phyloP scores from a whole-genome alignment of 129 eudicot species.

The Saussurea involucrata region DNA sequence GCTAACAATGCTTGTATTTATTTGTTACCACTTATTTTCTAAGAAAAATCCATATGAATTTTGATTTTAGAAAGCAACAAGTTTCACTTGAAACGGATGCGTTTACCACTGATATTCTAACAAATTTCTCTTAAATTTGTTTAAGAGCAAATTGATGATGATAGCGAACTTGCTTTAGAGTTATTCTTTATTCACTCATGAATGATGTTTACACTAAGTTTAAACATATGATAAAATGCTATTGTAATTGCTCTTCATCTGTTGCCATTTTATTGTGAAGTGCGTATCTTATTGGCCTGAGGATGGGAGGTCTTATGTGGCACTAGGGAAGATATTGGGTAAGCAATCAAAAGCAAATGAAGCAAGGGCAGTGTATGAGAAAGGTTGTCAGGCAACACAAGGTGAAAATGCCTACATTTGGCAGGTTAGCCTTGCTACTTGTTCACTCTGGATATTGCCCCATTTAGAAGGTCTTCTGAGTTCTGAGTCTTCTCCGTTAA shows the following conservation, averaged over 20 bases:
- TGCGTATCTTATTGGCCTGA: slow-evolving; percentile 92
- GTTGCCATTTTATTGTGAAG: slow-evolving; percentile 36
- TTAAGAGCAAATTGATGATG: too few species aligned
- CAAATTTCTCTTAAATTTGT: too few species aligned
- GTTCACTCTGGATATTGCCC: not conserved
- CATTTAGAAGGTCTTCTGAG: not conserved
- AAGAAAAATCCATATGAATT: too few species aligned
- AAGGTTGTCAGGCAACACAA: slow-evolving; percentile 97
- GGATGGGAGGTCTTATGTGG: slow-evolving; percentile 92
- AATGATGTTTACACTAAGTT: not conserved
- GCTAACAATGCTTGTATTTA: not conserved
- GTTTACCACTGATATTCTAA: too few species aligned
- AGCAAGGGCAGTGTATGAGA: slow-evolving; percentile 88
- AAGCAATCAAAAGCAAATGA: slow-evolving; percentile 76
- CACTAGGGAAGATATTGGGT: slow-evolving; percentile 73
- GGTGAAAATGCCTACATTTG: slow-evolving; percentile 96
- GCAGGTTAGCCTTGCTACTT: slow-evolving; percentile 65
- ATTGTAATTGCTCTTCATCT: not conserved
- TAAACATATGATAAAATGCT: slow-evolving; percentile 1
- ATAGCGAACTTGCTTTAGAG: too few species aligned
- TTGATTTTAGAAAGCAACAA: too few species aligned
- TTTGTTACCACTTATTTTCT: not conserved
- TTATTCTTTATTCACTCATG: not conserved
- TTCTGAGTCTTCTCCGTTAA: too few species aligned
- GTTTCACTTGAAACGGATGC: too few species aligned